A percentile compares a stretch with the other conserved stretches of the same genome.
Conservation (phyloP, 306 rosid genomes). For the Sicyos edulis region DNA sequence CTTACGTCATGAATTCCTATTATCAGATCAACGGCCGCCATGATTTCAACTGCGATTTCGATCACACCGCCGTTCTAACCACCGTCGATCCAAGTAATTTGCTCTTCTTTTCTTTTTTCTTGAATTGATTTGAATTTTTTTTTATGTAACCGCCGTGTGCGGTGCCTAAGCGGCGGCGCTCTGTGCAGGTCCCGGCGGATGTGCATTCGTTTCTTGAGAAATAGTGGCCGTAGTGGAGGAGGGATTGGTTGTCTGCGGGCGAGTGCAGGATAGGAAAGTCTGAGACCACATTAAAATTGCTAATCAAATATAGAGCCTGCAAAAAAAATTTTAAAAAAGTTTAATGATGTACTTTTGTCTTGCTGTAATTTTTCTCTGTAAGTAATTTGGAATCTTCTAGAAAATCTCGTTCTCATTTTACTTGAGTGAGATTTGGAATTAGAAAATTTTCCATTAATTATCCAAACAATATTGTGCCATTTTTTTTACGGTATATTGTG, state of each 20-base stretch:
- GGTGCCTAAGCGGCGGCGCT: not conserved
- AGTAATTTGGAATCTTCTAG: not conserved
- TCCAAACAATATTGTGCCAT: not conserved
- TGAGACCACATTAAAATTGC: not conserved
- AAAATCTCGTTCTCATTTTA: not conserved
- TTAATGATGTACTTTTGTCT: too few relatives aligned
- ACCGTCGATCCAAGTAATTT: conserved; percentile 44
- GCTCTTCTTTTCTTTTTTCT: not conserved
- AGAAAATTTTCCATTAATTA: not conserved
- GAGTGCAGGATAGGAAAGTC: not conserved
- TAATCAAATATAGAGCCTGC: not conserved
- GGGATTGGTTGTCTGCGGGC: not conserved
- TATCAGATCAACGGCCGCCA: conserved; percentile 52
- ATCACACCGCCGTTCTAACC: conserved; percentile 36
- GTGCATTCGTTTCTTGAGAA: conserved; percentile 23
- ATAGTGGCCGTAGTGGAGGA: not conserved
- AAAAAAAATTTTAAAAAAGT: not conserved
- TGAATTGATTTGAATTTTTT: not conserved
- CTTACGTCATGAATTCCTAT: conserved; percentile 70
- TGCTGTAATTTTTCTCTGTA: not conserved
- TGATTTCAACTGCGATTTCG: conserved; percentile 61
- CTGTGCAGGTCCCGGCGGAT: conserved; percentile 33
- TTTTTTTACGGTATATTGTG: too few relatives aligned
- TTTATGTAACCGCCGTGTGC: not conserved
- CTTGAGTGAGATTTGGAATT: not conserved